Conservation (phyloP, 129 eudicot genomes). For the Chrysanthemum seticuspe region DNA sequence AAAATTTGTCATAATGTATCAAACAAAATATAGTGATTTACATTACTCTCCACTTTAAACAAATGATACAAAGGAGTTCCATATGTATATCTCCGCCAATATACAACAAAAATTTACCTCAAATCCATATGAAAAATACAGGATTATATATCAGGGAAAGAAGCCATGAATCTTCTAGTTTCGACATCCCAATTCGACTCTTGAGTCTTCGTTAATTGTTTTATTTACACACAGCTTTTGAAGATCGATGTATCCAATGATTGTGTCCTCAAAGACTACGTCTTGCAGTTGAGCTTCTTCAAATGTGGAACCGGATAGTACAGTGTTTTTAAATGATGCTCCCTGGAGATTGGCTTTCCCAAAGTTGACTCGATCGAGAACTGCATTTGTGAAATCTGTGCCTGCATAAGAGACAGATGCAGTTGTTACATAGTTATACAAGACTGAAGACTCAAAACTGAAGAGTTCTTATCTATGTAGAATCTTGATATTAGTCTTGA, state of each 20-base stretch:
- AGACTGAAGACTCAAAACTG: no score
- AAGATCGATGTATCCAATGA: slow-evolving; percentile 82
- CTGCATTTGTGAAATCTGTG: slow-evolving; percentile 88
- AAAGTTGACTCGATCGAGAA: slow-evolving; percentile 82
- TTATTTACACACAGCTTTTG: slow-evolving; percentile 66
- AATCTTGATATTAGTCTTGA: no score
- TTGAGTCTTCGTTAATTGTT: slow-evolving; percentile 60
- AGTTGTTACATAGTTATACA: background rate
- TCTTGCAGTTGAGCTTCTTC: slow-evolving; percentile 75
- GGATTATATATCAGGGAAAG: slow-evolving; percentile 6
- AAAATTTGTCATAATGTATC: slow-evolving; percentile 2
- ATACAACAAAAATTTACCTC: slow-evolving; percentile 26
- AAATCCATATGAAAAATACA: background rate
- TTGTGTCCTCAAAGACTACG: slow-evolving; percentile 89
- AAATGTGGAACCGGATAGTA: slow-evolving; percentile 90
- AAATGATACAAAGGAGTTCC: slow-evolving; percentile 10
- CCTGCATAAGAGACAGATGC: slow-evolving; percentile 41
- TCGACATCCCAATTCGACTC: slow-evolving; percentile 70
- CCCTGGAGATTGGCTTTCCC: slow-evolving; percentile 79
- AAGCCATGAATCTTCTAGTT: slow-evolving; percentile 24
- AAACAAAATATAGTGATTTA: slow-evolving; percentile 15
- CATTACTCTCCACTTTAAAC: background rate
- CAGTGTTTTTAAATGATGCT: slow-evolving; percentile 81
- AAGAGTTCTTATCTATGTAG: no score
- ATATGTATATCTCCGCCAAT: slow-evolving; percentile 25